Evolutionary conservation across 2,329 filamentous ascomycete species (phyloP), one percentile per base, ranked within the genome.

Genomic region (Drechslerella dactyloides): DNA sequence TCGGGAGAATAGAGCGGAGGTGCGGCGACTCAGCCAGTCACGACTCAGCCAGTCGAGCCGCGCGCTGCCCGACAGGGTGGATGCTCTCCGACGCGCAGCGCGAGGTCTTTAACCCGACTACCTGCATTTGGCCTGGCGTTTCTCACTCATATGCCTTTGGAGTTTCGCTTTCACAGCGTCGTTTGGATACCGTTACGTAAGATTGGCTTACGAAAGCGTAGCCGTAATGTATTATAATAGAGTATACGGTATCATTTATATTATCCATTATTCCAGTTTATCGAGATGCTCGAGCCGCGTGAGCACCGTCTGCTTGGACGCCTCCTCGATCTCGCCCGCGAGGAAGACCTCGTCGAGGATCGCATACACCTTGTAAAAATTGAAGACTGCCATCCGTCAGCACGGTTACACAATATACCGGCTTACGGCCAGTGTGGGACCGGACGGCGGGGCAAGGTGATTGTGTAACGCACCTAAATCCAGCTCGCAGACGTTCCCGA

Each of bases 341-440:
- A 99, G 82, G 80, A 99, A 99, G 19, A 99, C 94, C 82, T 99
- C 94, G 79, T 99, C 94, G 27, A 99, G 87, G 74, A 99, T 99
- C 54, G 94, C 94, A 81, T 99, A 99, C 75, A 99, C 78, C 82
- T 90, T 90, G 81, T 89, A 89, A 77, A 90, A 90, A 82, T 89
- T 89, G 82, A 90, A 90, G 75, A 90, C 87, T 72, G 30, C 17
- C n/a, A 21, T 48, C 7, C 21, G 35, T 19, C 17, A 40, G 27
- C n/a, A 3, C 8, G 2, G 35, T 21, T 19, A 13, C 37, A 13
- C 37, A 63, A 10, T 21, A 52, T 11, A 23, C 2, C 2, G 17
- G 21, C 24, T 15, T 53, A 40, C 11, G 23, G 40, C 37, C 33
- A 17, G 40, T 19, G 19, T 50, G 44, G 1, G 1, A 58, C 8